Evolutionary conservation across 148 eudicot genomes (phyloP).

Genomic region (Beta vulgaris): DNA sequence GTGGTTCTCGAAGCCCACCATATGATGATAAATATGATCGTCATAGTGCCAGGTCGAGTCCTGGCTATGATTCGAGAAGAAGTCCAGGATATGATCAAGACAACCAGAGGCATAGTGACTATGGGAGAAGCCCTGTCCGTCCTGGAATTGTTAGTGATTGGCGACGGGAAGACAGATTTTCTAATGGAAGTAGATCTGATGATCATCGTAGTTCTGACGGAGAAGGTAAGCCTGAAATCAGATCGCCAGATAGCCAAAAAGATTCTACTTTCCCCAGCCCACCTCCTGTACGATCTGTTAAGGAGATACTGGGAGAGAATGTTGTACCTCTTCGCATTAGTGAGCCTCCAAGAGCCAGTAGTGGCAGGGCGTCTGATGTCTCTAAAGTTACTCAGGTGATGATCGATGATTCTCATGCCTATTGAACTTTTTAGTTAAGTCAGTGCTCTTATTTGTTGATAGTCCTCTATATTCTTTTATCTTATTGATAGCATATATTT

Average conservation of each 20-base stretch:
- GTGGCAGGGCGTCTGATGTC: constrained; percentile 49
- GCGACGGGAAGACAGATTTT: constrained; percentile 91
- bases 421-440: background rate
- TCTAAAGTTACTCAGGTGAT: constrained; percentile 55
- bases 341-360: constrained; percentile 82
- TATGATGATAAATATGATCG: constrained; percentile 61
- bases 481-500: background rate
- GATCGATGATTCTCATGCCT: background rate
- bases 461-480: background rate
- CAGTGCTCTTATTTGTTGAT: background rate
- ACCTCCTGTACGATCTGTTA: constrained; percentile 69
- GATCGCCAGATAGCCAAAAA: constrained; percentile 72
- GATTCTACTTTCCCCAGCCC: constrained; percentile 56
- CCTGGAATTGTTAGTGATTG: constrained; percentile 69
- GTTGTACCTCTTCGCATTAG: constrained; percentile 68
- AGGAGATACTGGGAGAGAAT: constrained; percentile 84
- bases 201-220: constrained; percentile 66
- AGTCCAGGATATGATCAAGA: constrained; percentile 84
- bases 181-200: constrained; percentile 65
- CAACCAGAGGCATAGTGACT: constrained; percentile 48
- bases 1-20: constrained; percentile 85
- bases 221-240: constrained; percentile 55
- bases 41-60: constrained; percentile 63
- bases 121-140: constrained; percentile 65
- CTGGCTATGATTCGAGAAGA: constrained; percentile 59